Evolutionary conservation across 208 protist genomes (phyloP), one percentile per base, ranked within the genome.

Genomic region (Trypanosoma lewisi): DNA sequence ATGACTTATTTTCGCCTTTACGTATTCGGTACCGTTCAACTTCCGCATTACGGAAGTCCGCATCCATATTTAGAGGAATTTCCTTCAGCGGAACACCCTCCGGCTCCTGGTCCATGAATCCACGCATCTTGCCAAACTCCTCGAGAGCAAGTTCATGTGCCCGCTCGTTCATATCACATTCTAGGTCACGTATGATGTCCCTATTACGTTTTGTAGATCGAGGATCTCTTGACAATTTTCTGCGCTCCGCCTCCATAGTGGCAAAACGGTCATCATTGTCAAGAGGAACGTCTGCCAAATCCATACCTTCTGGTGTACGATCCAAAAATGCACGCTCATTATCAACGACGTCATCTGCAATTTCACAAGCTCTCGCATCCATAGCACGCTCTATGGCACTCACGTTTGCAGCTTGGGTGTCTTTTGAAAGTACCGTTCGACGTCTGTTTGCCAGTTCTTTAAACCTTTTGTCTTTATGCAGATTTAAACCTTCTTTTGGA

Each of bases 271-370:
- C 56, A 69, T 73, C 74, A n/a, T 12, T 60, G 69, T 93, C 89
- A 33, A 95, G 76, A 11, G 85, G 89, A 21, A 95, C 74, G 27
- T 95, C 89, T 17, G 9, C 57, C 39, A 95, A 57, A 25, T 64
- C 66, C 89, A 95, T 93, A 14, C 89, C 89, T 71, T 91, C 84
- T 37, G 89, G 89, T 74, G 89, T 75, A 34, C 53, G 77, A 36
- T 93, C 84, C 3, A 95, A 78, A 61, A 93, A 93, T 3, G 67
- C 80, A 23, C 82, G 85, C 61, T 92, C 84, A 49, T 78, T 65
- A 16, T 78, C 71, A 27, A 95, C 78, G 17, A 90, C 60, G 63
- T 91, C 82, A 48, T 95, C 80, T 9, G 51, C 67, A 28, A 95
- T 74, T 60, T 74, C 73, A 48, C 60, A 58, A 41, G 83, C 85